phyloP scores from a whole-genome alignment of 176 grass and related monocot genomes.

The Oryza longistaminata region DNA sequence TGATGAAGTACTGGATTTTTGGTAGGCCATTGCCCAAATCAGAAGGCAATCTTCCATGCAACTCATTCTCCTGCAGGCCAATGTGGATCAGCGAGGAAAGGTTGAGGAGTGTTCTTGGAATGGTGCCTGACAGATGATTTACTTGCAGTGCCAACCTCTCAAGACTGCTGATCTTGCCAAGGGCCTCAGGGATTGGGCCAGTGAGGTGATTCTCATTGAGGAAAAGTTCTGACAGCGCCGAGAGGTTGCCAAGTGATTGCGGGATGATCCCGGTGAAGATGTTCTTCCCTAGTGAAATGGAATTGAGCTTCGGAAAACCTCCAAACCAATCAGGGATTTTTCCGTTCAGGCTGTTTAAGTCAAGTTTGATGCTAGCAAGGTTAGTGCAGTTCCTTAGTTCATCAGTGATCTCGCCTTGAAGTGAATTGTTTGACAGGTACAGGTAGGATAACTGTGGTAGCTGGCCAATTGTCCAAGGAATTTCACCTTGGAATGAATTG shows the following conservation, averaged over 20 bases:
- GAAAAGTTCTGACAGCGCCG: slow-evolving; percentile 9
- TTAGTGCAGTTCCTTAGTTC: slow-evolving; percentile 24
- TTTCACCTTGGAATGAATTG: slow-evolving; percentile 27
- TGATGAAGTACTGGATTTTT: slow-evolving; percentile 31
- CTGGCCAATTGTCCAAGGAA: slow-evolving; percentile 16
- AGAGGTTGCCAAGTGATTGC: slow-evolving; percentile 26
- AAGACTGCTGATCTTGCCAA: not conserved
- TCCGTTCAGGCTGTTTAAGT: slow-evolving; percentile 11
- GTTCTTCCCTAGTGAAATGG: slow-evolving; percentile 20
- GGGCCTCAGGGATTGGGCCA: slow-evolving; percentile 18
- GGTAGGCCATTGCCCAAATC: slow-evolving; percentile 37
- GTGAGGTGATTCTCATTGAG: slow-evolving; percentile 18
- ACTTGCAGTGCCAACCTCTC: slow-evolving; percentile 11
- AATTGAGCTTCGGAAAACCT: not conserved
- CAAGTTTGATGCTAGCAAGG: slow-evolving; percentile 24
- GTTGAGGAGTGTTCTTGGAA: slow-evolving; percentile 41
- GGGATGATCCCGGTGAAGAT: slow-evolving; percentile 25
- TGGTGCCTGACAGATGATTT: slow-evolving; percentile 38
- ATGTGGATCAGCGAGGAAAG: slow-evolving; percentile 37
- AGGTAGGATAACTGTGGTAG: not conserved
- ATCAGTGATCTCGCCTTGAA: slow-evolving; percentile 24
- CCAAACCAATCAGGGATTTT: slow-evolving; percentile 33
- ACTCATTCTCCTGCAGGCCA: slow-evolving; percentile 39
- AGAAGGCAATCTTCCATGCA: slow-evolving; percentile 33
- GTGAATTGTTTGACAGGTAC: slow-evolving; percentile 32